phyloP scores from a whole-genome alignment of 768 basidiomycete species.

The Suillus paluster region DNA sequence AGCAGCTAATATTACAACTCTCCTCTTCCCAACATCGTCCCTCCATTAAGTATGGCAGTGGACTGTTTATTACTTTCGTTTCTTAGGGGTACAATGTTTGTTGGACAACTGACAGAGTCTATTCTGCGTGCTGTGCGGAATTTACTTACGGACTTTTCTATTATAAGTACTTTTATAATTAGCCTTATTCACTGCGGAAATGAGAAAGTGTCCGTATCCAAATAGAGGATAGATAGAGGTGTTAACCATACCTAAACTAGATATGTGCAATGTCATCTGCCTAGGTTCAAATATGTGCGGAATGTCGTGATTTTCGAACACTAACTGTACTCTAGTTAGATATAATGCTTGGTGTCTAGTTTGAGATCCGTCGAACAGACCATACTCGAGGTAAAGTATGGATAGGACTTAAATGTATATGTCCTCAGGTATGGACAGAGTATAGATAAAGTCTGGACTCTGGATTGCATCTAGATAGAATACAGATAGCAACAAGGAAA shows the following conservation, averaged over 20 bases:
- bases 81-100: background rate
- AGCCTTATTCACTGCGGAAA: slow-evolving; percentile 1
- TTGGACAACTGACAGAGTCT: background rate
- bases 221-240: background rate
- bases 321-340: too few species aligned
- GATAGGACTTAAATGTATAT: background rate
- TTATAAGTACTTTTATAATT: background rate
- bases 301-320: too few species aligned
- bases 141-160: background rate
- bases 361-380: background rate
- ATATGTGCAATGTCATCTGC: background rate
- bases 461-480: too few species aligned
- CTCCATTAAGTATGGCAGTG: background rate
- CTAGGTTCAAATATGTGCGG: background rate
- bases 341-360: too few species aligned
- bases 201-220: too few species aligned
- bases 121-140: background rate
- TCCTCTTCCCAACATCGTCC: slow-evolving; percentile 16
- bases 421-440: background rate
- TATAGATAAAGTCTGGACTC: background rate
- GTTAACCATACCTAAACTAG: background rate
- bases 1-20: slow-evolving; percentile 22
- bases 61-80: too few species aligned
- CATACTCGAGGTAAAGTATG: background rate
- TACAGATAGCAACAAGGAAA: too few species aligned